phyloP scores from a whole-genome alignment of 495 filamentous ascomycete genomes.

The Clavariopsis aquatica region DNA sequence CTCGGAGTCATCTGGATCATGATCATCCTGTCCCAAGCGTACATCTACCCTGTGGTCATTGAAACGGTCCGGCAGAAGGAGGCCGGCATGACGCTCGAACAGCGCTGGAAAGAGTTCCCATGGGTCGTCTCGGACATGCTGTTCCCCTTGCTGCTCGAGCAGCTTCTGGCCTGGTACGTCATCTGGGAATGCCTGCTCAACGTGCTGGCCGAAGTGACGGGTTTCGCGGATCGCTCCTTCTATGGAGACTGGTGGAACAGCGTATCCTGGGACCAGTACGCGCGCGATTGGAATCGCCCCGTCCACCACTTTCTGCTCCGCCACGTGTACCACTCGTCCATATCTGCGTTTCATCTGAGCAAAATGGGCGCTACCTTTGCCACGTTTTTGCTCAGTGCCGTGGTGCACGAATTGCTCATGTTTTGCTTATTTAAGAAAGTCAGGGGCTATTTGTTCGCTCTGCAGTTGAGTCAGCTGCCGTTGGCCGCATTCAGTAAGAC shows the following conservation, averaged over 20 bases:
- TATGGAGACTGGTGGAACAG: constrained; percentile 68
- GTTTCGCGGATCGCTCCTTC: constrained; percentile 75
- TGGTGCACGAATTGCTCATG: constrained; percentile 76
- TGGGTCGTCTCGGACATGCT: constrained; percentile 69
- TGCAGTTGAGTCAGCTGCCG: constrained; percentile 72
- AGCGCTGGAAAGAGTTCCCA: constrained; percentile 66
- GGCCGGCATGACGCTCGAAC: constrained; percentile 56
- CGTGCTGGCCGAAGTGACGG: constrained; percentile 69
- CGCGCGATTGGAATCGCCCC: constrained; percentile 72
- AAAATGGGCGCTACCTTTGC: constrained; percentile 70
- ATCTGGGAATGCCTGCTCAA: constrained; percentile 83
- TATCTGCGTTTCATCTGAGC: constrained; percentile 67
- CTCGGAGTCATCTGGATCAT: constrained; percentile 69
- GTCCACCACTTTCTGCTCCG: constrained; percentile 72
- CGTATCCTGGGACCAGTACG: constrained; percentile 67
- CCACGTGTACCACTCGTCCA: constrained; percentile 74
- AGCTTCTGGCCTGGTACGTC: constrained; percentile 69
- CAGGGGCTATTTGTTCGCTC: constrained; percentile 66
- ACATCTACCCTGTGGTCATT: constrained; percentile 68
- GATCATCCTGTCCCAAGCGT: constrained; percentile 54
- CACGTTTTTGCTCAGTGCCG: constrained; percentile 69
- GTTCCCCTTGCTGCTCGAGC: constrained; percentile 76
- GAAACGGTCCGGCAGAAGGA: constrained; percentile 65
- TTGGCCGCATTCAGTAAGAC: constrained; percentile 65
- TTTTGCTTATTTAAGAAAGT: constrained; percentile 75